Evolutionary conservation across 805 yeast genomes (phyloP).

Genomic region (Kluyveromyces aestuarii): DNA sequence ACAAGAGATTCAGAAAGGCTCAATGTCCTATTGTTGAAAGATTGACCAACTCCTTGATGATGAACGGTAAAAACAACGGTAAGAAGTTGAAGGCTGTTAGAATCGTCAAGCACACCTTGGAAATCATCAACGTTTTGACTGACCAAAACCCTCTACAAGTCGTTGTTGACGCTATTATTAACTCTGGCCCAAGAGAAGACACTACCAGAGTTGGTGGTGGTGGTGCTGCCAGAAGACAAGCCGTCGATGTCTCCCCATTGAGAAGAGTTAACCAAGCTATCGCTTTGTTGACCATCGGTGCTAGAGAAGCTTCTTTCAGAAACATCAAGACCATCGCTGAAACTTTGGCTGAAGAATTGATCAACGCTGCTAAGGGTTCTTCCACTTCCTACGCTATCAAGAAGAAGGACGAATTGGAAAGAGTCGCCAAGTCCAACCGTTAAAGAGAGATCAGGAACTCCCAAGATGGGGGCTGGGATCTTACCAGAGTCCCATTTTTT

Average conservation of each 20-base stretch:
- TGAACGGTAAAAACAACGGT: constrained; percentile 99
- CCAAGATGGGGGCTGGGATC: not conserved
- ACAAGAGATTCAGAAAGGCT: constrained; percentile 99
- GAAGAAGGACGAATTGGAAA: constrained; percentile 99
- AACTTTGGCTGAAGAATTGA: constrained; percentile 99
- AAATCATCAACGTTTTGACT: constrained; percentile 92
- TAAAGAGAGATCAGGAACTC: constrained; percentile 36
- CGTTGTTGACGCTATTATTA: constrained; percentile 96
- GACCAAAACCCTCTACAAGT: constrained; percentile 99
- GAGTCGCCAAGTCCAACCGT: constrained; percentile 99
- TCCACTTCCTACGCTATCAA: constrained; percentile 99
- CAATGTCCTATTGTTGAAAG: constrained; percentile 99
- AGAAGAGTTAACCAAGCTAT: constrained; percentile 99
- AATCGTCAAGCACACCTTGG: constrained; percentile 98
- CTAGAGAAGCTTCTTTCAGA: constrained; percentile 99
- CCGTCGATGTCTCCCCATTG: constrained; percentile 99
- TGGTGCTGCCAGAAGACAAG: constrained; percentile 99
- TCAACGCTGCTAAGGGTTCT: constrained; percentile 99
- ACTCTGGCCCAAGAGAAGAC: constrained; percentile 99
- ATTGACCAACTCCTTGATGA: constrained; percentile 98
- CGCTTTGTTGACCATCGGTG: constrained; percentile 97
- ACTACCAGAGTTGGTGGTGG: constrained; percentile 99
- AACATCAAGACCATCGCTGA: constrained; percentile 99
- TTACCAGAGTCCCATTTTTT: not conserved
- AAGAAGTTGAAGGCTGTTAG: constrained; percentile 99